These are phyloP conservation scores for Neurospora terricola DNA, from an alignment of 495 filamentous ascomycete species.

Conservation along the genomic window DNA sequence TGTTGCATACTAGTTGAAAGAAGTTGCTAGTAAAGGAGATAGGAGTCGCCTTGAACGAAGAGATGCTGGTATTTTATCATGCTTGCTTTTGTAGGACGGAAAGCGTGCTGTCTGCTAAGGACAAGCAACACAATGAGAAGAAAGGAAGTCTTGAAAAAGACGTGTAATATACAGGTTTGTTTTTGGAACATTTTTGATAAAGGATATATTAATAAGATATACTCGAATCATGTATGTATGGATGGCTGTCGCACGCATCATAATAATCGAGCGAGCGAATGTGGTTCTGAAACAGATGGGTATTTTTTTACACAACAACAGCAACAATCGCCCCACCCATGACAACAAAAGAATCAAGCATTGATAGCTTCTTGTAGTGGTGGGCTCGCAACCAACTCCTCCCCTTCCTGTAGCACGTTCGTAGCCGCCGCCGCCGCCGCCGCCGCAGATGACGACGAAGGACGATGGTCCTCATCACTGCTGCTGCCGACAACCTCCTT, in stretches of 20 bases:
- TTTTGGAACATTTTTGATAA: background rate
- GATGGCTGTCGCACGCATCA: background rate
- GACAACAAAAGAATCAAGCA: slow-evolving; percentile 16
- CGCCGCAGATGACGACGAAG: background rate
- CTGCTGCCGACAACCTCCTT: slow-evolving; percentile 5
- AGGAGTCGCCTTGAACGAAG: too few species aligned
- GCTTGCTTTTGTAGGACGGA: background rate
- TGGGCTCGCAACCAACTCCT: slow-evolving; percentile 27
- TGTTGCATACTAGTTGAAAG: too few species aligned
- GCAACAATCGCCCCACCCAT: background rate
- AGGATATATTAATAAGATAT: background rate
- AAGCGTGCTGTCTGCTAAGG: too few species aligned
- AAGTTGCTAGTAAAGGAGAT: too few species aligned
- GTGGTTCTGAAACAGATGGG: background rate
- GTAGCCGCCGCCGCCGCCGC: background rate
- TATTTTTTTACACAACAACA: background rate
- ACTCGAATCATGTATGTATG: background rate
- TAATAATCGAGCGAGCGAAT: background rate
- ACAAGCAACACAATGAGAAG: background rate
- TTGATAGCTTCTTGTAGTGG: slow-evolving; percentile 26
- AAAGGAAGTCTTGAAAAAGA: background rate
- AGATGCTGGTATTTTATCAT: background rate
- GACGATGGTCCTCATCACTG: background rate
- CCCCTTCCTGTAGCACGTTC: slow-evolving; percentile 9
- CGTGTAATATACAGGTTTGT: background rate